phyloP scores from a whole-genome alignment of 371 early-diverging fungal species.

The Basidiobolus meristosporus region DNA sequence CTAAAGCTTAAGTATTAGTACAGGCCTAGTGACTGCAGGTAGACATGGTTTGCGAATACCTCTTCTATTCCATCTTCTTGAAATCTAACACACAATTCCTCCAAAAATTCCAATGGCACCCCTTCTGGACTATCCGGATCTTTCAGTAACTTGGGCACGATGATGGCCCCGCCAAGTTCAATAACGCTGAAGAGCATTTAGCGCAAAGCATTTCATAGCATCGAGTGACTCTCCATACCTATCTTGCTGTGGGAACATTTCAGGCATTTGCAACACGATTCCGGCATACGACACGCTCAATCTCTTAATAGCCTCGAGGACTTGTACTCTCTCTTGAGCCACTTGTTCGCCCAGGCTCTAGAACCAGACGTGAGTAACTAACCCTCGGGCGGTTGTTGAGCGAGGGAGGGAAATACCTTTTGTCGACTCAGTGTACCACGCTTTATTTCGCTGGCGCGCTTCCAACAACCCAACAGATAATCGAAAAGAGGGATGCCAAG shows the following conservation, averaged over 20 bases:
- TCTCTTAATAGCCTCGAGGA: conserved; percentile 23
- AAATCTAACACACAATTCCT: conserved; percentile 25
- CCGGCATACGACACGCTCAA: conserved; percentile 71
- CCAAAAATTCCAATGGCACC: too few relatives aligned
- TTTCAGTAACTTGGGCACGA: too few relatives aligned
- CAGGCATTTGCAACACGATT: conserved; percentile 62
- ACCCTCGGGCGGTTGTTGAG: background rate
- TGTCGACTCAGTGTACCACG: conserved; percentile 18
- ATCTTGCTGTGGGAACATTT: conserved; percentile 67
- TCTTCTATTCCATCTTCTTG: conserved; percentile 34
- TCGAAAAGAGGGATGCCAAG: conserved; percentile 33
- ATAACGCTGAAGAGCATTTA: too few relatives aligned
- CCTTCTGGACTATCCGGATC: too few relatives aligned
- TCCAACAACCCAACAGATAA: conserved; percentile 66
- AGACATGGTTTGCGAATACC: conserved; percentile 9
- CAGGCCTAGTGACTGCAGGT: background rate
- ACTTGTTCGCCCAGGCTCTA: background rate
- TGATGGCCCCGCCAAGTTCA: too few relatives aligned
- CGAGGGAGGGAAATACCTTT: conserved; percentile 11
- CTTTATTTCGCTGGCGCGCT: conserved; percentile 27
- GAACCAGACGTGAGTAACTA: background rate
- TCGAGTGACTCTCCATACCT: conserved; percentile 19
- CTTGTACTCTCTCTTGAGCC: conserved; percentile 22
- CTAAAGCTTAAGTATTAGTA: conserved; percentile 5
- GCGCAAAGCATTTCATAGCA: background rate